A percentile compares a stretch with the other conserved stretches of the same genome.
These are phyloP conservation scores for Xylaria sp. DNA, from an alignment of 2,329 filamentous ascomycete species.

Conservation along the genomic window DNA sequence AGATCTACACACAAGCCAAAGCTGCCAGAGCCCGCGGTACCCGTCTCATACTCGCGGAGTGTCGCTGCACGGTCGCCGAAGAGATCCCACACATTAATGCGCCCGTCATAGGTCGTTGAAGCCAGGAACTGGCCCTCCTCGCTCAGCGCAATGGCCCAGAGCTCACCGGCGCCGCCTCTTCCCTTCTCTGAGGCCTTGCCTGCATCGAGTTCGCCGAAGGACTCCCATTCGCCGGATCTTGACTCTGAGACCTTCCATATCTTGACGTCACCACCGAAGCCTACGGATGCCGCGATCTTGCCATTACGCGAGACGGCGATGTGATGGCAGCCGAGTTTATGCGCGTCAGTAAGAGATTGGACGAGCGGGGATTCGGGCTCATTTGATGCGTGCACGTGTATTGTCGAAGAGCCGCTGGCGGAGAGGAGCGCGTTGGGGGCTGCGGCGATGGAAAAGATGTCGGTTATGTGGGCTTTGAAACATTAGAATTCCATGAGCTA, in stretches of 20 bases:
- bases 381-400: constrained; percentile 81
- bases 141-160: constrained; percentile 89
- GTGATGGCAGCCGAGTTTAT: constrained; percentile 92
- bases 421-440: constrained; percentile 81
- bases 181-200: constrained; percentile 45
- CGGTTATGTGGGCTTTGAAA: constrained; percentile 76
- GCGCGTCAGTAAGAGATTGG: constrained; percentile 82
- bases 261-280: constrained; percentile 89
- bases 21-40: constrained; percentile 74
- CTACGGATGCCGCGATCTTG: constrained; percentile 79
- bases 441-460: constrained; percentile 85
- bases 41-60: constrained; percentile 86
- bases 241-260: constrained; percentile 76
- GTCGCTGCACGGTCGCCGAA: constrained; percentile 65
- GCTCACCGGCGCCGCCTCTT: constrained; percentile 68
- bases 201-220: constrained; percentile 57
- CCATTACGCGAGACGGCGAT: constrained; percentile 76
- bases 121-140: constrained; percentile 85
- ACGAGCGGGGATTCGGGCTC: constrained; percentile 77
- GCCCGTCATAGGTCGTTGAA: constrained; percentile 87
- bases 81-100: constrained; percentile 88
- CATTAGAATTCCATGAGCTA: constrained; percentile 43
- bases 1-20: constrained; percentile 92
- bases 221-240: constrained; percentile 65
- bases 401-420: constrained; percentile 82